A percentile compares a stretch with the other conserved stretches of the same genome.
Conservation (phyloP, 139 green algal genomes). For the Pseudopediastrum boryanum region DNA sequence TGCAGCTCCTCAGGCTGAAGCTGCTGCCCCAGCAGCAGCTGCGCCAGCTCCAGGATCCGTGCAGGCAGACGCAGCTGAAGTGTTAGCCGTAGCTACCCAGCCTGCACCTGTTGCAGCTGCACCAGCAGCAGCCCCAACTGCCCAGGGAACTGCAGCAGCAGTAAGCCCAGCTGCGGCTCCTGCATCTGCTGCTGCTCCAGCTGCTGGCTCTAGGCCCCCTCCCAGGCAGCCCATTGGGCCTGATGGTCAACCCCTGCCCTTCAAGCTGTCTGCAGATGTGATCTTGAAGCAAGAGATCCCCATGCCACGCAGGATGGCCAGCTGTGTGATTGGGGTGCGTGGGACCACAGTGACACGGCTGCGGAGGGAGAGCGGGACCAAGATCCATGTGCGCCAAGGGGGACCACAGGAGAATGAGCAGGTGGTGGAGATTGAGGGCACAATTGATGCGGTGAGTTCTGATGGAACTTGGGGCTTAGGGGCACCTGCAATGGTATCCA, state of each 20-base stretch:
- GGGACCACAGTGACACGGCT: constrained; percentile 22
- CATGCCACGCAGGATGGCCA: constrained; percentile 24
- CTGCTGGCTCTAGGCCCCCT: too few species aligned
- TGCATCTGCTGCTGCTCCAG: not conserved
- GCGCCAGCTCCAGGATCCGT: not conserved
- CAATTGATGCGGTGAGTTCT: constrained; percentile 33
- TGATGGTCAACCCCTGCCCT: not conserved
- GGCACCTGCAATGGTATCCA: too few species aligned
- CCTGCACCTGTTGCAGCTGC: not conserved
- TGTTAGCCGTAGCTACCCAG: not conserved
- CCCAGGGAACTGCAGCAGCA: not conserved
- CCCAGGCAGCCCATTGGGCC: not conserved
- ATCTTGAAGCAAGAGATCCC: constrained; percentile 39
- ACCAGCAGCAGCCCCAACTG: not conserved
- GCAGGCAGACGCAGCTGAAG: not conserved
- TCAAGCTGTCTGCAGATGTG: constrained; percentile 30
- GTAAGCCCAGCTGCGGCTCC: not conserved
- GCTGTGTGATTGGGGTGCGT: constrained; percentile 27
- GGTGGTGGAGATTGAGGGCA: constrained; percentile 34
- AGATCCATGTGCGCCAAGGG: constrained; percentile 32
- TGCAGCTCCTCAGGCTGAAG: not conserved
- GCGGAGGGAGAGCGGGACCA: constrained; percentile 33
- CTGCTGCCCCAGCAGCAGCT: too few species aligned
- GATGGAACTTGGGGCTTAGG: too few species aligned
- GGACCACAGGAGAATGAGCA: constrained; percentile 21